Evolutionary conservation across 2,329 filamentous ascomycete genomes (phyloP).

Genomic region (Orbilia brochopaga): DNA sequence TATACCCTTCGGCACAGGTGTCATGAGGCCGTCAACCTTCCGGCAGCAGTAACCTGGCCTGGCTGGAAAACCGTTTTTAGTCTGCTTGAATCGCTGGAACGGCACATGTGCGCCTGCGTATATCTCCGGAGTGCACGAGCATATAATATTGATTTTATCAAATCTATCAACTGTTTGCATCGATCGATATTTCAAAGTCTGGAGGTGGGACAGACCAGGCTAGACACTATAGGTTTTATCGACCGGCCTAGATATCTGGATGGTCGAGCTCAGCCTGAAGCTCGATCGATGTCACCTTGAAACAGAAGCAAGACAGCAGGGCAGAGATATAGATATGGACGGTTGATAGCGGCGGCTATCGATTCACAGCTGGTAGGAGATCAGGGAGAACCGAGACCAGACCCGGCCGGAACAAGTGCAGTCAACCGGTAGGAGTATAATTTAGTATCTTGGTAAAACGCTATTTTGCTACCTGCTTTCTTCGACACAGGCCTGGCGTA

Average conservation of each 20-base stretch:
- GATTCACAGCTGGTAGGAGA: not conserved
- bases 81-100: not conserved
- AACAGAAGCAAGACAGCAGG: not conserved
- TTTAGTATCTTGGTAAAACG: no score
- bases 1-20: not conserved
- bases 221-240: no score
- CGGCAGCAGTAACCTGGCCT: not conserved
- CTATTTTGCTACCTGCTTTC: not conserved
- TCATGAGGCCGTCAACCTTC: not conserved
- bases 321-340: no score
- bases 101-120: not conserved
- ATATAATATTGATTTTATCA: not conserved
- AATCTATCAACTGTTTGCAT: no score
- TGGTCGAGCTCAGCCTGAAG: not conserved
- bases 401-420: not conserved
- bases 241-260: no score
- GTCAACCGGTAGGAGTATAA: no score
- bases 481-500: no score
- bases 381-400: not conserved
- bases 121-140: not conserved
- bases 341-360: not conserved
- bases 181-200: no score
- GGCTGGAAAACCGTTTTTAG: not conserved
- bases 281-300: slow-evolving; percentile 4
- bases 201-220: no score